Percentiles rank a stretch among this genome's conserved stretches.
Conservation (phyloP, 805 yeast genomes). For the Lipomyces spencermartinsiae region DNA sequence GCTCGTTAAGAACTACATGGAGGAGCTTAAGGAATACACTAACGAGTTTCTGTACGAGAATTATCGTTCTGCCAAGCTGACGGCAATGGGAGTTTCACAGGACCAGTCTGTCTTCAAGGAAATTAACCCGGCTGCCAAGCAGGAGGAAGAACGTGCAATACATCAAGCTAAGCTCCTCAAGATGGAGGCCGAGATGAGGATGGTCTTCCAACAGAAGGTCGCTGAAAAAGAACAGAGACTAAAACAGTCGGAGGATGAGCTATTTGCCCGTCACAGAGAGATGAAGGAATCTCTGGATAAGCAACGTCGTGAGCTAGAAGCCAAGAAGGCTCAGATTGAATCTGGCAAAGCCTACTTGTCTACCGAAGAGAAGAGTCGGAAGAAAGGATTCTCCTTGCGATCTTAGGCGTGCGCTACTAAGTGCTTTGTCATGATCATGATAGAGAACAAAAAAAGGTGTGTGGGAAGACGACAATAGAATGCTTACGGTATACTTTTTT, state of each 20-base stretch:
- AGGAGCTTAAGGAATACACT: slow-evolving; percentile 90
- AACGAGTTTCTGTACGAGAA: slow-evolving; percentile 77
- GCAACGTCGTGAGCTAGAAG: slow-evolving; percentile 89
- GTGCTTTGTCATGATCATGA: no score
- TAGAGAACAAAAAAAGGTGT: neutral
- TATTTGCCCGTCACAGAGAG: slow-evolving; percentile 93
- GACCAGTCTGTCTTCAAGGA: slow-evolving; percentile 93
- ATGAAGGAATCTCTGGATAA: slow-evolving; percentile 92
- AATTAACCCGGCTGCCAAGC: slow-evolving; percentile 89
- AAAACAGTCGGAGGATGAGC: slow-evolving; percentile 95
- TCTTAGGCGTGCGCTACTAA: slow-evolving; percentile 16
- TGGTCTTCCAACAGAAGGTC: slow-evolving; percentile 95
- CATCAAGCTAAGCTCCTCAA: slow-evolving; percentile 94
- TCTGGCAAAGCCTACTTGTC: slow-evolving; percentile 27
- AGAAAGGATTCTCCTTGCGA: slow-evolving; percentile 38
- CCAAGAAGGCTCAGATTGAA: slow-evolving; percentile 77
- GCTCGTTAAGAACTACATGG: slow-evolving; percentile 86
- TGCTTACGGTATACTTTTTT: neutral
- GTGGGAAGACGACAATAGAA: neutral
- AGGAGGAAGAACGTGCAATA: slow-evolving; percentile 89
- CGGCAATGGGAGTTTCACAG: slow-evolving; percentile 84
- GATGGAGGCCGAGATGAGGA: slow-evolving; percentile 96
- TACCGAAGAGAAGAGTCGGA: slow-evolving; percentile 27
- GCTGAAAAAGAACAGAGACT: slow-evolving; percentile 95
- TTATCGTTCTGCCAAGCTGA: slow-evolving; percentile 84